Evolutionary conservation across 2,329 filamentous ascomycete species (phyloP), one percentile per base, ranked within the genome.

Genomic region (Colletotrichum sp.): DNA sequence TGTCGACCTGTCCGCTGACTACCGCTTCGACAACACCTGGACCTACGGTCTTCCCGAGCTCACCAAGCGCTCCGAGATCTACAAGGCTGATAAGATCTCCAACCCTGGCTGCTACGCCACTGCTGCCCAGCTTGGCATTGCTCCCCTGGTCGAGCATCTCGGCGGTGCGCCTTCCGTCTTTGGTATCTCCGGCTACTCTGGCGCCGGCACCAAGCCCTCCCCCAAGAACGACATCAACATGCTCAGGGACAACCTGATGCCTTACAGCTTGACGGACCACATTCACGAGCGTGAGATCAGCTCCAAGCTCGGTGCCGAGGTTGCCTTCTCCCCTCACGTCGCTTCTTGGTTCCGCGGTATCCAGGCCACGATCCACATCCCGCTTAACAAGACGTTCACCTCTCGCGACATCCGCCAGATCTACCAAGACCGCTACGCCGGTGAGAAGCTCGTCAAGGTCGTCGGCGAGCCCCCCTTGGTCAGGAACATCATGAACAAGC

Each of bases 321-420:
- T 98, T 13, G 94, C 93, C 7, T 99, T 99, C 83, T 94, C 97
- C 74, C 97, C 97, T 8, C 97, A 99, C 84, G 96, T 98, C 24
- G 95, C 96, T n/a, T 92, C 94, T 16, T 99, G 96, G 96, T 99
- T 99, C 91, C 94, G 98, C 82, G 96, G 96, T 78, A 99, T 99
- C 80, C 93, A 95, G 83, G 94, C 96, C 85, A 96, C 96, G 52
- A 96, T 99, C 85, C 96, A 93, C 82, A 95, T 99, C 66, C 96
- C 96, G 15, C 89, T 99, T 10, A 94, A 94, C 82, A 91, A 96
- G 85, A 90, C 92, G 77, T 98, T 99, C 94, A 95, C 93, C 4
- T 96, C 95, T 57, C 94, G 97, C 68, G 96, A 99, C 83, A 95
- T 99, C 80, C 93, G 97, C 77, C 95, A 98, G 82, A 88, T 99